phyloP scores from a whole-genome alignment of 768 basidiomycete genomes.

The Tulasnella sp. region DNA sequence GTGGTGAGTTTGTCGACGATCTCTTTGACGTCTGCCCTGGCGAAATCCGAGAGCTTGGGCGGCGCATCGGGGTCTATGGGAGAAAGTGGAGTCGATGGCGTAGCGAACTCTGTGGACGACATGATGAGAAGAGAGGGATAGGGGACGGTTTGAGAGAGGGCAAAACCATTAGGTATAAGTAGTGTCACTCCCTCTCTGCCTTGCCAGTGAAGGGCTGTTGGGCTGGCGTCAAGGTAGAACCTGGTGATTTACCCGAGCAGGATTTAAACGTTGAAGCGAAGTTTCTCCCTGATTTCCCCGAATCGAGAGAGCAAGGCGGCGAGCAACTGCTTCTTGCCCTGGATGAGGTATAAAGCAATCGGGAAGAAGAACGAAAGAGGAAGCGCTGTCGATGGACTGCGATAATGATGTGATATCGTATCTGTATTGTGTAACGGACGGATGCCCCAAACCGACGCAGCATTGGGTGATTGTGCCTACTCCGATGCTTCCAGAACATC shows the following conservation, averaged over 20 bases:
- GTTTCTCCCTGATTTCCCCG: constrained; percentile 11
- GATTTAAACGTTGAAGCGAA: constrained; percentile 13
- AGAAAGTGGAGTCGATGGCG: neutral
- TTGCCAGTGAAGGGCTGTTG: neutral
- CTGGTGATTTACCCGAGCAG: neutral
- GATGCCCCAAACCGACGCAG: neutral
- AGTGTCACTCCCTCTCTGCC: neutral
- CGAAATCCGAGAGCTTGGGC: constrained; percentile 29
- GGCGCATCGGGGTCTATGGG: neutral
- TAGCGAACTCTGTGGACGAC: constrained; percentile 3
- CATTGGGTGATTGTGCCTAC: neutral
- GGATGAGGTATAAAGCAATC: neutral
- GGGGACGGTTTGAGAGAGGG: neutral
- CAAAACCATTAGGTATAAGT: neutral
- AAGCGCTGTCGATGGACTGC: neutral
- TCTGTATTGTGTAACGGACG: neutral
- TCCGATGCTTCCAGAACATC: neutral
- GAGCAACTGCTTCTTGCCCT: constrained; percentile 1
- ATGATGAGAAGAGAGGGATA: neutral
- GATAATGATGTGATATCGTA: neutral
- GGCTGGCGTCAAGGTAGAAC: constrained; percentile 10
- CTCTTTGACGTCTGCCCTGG: constrained; percentile 52
- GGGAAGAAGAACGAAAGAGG: neutral
- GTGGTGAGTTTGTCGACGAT: constrained; percentile 67
- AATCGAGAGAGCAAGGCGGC: neutral